Evolutionary conservation across 192 early-diverging fungal species (phyloP).

Genomic region (Blastocladiella britannica): DNA sequence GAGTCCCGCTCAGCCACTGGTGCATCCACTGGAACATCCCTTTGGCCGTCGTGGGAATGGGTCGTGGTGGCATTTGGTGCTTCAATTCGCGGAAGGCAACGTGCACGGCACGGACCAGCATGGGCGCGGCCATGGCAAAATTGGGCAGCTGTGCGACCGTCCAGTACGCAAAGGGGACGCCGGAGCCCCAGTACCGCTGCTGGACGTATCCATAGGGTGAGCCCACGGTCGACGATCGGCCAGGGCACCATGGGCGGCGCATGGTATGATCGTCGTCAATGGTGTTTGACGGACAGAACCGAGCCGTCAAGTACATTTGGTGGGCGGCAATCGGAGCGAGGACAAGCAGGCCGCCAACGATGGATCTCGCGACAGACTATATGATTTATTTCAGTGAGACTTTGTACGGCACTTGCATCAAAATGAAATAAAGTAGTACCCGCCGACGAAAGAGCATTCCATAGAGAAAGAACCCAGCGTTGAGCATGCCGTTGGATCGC

Average conservation of each 20-base stretch:
- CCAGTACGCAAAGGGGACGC: not conserved
- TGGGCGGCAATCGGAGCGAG: not conserved
- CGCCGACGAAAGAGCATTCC: not conserved
- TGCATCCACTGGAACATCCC: too few relatives aligned
- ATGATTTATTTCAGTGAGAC: not conserved
- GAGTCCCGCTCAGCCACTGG: not conserved
- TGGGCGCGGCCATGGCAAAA: not conserved
- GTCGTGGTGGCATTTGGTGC: too few relatives aligned
- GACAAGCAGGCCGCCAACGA: not conserved
- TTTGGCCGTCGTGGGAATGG: too few relatives aligned
- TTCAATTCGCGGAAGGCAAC: too few relatives aligned
- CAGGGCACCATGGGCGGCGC: not conserved
- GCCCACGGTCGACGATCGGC: not conserved
- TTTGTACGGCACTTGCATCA: not conserved
- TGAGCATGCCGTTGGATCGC: not conserved
- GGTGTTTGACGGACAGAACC: not conserved
- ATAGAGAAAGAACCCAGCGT: not conserved
- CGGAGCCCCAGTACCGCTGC: not conserved
- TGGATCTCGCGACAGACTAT: not conserved
- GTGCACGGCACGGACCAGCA: not conserved
- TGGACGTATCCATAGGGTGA: not conserved
- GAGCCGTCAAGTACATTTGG: not conserved
- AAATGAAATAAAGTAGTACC: not conserved
- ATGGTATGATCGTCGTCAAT: not conserved
- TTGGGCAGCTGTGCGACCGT: not conserved